Percentiles rank a stretch among this genome's conserved stretches.
Conservation (phyloP, 768 basidiomycete genomes). For the Suillus subaureus region DNA sequence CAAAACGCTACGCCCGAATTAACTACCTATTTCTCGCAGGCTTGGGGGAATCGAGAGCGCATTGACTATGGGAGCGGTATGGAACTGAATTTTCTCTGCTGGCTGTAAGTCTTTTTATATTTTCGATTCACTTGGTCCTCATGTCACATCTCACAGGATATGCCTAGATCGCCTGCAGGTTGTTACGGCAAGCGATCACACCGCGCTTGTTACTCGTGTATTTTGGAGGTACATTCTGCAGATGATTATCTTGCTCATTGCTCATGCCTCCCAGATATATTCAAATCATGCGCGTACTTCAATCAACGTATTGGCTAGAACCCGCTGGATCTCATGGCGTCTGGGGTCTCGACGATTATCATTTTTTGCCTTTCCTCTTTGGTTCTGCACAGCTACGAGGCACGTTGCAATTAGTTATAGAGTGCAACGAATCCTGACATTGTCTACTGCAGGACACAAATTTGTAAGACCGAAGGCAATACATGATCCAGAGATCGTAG, state of each 20-base stretch:
- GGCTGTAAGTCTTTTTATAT: slow-evolving; percentile 66
- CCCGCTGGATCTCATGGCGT: slow-evolving; percentile 99
- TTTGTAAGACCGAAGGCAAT: slow-evolving; percentile 91
- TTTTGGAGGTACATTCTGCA: slow-evolving; percentile 75
- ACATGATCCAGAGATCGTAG: slow-evolving; percentile 87
- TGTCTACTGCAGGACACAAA: slow-evolving; percentile 67
- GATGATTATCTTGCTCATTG: neutral
- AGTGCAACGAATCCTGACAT: neutral
- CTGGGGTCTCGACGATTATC: slow-evolving; percentile 97
- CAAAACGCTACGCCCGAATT: slow-evolving; percentile 66
- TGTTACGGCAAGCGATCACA: slow-evolving; percentile 63
- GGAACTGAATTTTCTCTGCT: slow-evolving; percentile 97
- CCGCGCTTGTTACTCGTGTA: slow-evolving; percentile 75
- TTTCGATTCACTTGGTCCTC: neutral
- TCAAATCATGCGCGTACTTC: slow-evolving; percentile 79
- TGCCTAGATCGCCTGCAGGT: slow-evolving; percentile 78
- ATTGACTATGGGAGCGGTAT: slow-evolving; percentile 99
- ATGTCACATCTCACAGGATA: slow-evolving; percentile 50
- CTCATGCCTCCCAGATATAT: slow-evolving; percentile 55
- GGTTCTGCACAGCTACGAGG: slow-evolving; percentile 80
- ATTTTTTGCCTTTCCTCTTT: slow-evolving; percentile 91
- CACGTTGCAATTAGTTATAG: slow-evolving; percentile 20
- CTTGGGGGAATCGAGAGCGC: slow-evolving; percentile 89
- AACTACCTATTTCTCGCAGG: slow-evolving; percentile 77
- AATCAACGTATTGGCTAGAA: slow-evolving; percentile 96